Base-by-base conservation (phyloP, 1,139 yeast genomes). In the Taphrina communis region DNA sequence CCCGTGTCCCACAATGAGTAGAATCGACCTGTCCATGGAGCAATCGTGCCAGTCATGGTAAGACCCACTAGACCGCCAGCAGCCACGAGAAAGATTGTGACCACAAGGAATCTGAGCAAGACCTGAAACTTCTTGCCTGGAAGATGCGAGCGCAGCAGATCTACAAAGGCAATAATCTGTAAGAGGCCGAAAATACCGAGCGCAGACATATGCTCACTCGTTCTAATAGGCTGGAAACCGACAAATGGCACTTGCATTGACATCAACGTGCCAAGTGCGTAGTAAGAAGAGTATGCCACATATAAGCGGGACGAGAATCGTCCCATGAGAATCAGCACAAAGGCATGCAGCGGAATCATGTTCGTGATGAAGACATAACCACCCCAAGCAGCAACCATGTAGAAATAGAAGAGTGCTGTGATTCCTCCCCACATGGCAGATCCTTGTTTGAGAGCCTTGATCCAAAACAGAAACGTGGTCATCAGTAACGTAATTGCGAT, bases 11-110 rank as follows among this genome's bases (percentile, higher is more conserved):
- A 95, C 74, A 95, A 82, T 5, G 98, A 93, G 81, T 95, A 95
- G 82, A 95, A 95, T 80, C 99, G 89, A 73, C 99, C 99, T 31
- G 97, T 92, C 99, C 99, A 95, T 69, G 99, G 99, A 58, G 99
- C 98, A 79, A 95, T 94, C 80, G 89, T 87, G 19, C 98, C 99
- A 71, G 92, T 82, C 72, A 91, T 89, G 17, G 99, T 94, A 75
- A 95, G 86, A 8, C 85, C 86, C 68, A 90, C 84, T 70, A 95
- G 83, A 19, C 88, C 96, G 12, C 83, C 83, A 67, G 91, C 77
- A 68, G 97, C 96, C 51, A 89, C 74, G 12, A 80, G 76, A 53
- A 86, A 81, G 70, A 91, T 83, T 39, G 85, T 75, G 1, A 81
- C 78, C 68, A 90, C 80, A 1, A 91, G 84, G 39, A 77, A 74